Evolutionary conservation across 352 stramenopile species (phyloP).

Genomic region (Phytophthora syringae): DNA sequence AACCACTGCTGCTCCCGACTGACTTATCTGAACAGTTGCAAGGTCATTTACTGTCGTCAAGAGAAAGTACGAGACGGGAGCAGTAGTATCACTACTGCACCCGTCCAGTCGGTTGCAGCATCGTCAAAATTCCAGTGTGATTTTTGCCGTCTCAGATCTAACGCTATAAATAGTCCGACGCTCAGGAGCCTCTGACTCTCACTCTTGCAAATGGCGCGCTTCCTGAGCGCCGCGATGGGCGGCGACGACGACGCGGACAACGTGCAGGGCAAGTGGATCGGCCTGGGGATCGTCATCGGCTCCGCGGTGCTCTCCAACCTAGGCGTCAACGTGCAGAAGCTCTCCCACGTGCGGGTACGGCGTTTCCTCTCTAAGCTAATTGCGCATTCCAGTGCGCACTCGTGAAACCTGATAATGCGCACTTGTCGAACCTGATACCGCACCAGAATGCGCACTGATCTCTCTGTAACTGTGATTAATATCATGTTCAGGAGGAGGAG

Average conservation of each 20-base stretch:
- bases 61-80: neutral
- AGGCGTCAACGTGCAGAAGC: slow-evolving; percentile 88
- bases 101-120: neutral
- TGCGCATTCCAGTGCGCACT: slow-evolving; percentile 15
- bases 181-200: no score
- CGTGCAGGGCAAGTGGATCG: slow-evolving; percentile 85
- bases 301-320: slow-evolving; percentile 88
- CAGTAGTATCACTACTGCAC: neutral
- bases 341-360: slow-evolving; percentile 81
- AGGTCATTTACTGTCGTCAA: no score
- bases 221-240: slow-evolving; percentile 28
- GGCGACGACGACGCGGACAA: slow-evolving; percentile 45
- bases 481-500: slow-evolving; percentile 57
- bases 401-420: slow-evolving; percentile 10
- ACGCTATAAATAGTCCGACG: slow-evolving; percentile 30
- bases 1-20: neutral
- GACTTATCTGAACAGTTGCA: neutral
- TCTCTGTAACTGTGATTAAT: no score
- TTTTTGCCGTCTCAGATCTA: slow-evolving; percentile 30
- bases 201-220: slow-evolving; percentile 25
- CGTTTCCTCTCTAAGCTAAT: slow-evolving; percentile 15
- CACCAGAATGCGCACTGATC: no score
- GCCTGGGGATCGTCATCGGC: slow-evolving; percentile 75
- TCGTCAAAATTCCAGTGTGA: slow-evolving; percentile 25
- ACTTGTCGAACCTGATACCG: slow-evolving; percentile 13